Conservation (phyloP, 805 yeast species). For the Starmerella potacharoeniae region DNA sequence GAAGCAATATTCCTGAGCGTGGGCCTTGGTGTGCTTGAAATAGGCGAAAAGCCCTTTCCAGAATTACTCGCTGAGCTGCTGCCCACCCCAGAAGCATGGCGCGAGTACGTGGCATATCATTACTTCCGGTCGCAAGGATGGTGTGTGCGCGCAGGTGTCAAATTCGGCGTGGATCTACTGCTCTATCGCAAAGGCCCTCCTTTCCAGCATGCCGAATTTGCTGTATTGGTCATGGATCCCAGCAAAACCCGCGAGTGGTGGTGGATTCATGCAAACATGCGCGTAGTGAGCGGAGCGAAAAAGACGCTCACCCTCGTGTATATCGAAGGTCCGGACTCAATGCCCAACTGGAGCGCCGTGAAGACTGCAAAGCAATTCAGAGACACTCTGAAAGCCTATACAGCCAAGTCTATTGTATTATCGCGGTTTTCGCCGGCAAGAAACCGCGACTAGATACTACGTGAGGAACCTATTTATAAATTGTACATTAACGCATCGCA, state of each 20-base stretch:
- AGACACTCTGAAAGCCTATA: slow-evolving; percentile 35
- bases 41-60: slow-evolving; percentile 21
- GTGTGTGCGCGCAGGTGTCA: slow-evolving; percentile 87
- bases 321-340: slow-evolving; percentile 43
- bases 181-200: slow-evolving; percentile 90
- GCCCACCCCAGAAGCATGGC: slow-evolving; percentile 23
- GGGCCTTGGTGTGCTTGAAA: slow-evolving; percentile 41
- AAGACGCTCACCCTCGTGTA: slow-evolving; percentile 62
- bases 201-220: slow-evolving; percentile 84
- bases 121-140: slow-evolving; percentile 83
- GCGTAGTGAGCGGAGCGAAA: slow-evolving; percentile 81
- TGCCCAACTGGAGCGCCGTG: slow-evolving; percentile 21
- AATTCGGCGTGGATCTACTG: slow-evolving; percentile 79
- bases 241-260: slow-evolving; percentile 35
- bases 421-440: slow-evolving; percentile 79
- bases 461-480: background rate
- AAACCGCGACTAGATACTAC: slow-evolving; percentile 49
- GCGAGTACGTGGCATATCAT: slow-evolving; percentile 64
- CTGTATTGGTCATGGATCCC: slow-evolving; percentile 42
- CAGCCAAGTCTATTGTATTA: slow-evolving; percentile 54
- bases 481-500: too few relatives aligned
- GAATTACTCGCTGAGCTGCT: background rate
- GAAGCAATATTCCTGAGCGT: slow-evolving; percentile 62
- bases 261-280: slow-evolving; percentile 56
- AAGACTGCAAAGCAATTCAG: slow-evolving; percentile 24